Base-by-base conservation (phyloP, 1,139 yeast genomes). In the Nakaseomyces nivariensis region DNA sequence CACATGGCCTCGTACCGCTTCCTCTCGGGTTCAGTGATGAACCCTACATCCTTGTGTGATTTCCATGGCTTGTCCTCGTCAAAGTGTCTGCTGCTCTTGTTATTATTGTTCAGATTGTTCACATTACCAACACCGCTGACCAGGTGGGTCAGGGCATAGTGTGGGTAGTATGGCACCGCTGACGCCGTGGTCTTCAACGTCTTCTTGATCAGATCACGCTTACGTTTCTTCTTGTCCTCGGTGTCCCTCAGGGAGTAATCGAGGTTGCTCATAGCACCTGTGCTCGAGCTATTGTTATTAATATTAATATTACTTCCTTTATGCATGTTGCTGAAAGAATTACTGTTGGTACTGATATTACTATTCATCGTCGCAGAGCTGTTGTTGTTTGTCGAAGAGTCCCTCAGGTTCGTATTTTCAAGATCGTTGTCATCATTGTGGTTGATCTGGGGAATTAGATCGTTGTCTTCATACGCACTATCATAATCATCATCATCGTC, bases 51-150 rank as follows among this genome's bases (percentile, higher is more conserved):
- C 41, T 72, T 73, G 63, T 88, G 96, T 60, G 87, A 82, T 60
- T 90, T 92, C 97, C 98, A 92, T 0, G 97, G 97, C 65, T 90
- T 89, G 55, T 86, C 88, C 58, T 86, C 96, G 63, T 92, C 85
- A 65, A 92, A 90, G 25, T 68, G 64, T 43, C 72, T 68, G 22
- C 41, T 46, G 25, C 40, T 56, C 8, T 47, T 36, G 10, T 51
- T 45, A 34, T 17, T 41, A n/a, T 41, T 41, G 25, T 41, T 41
- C 7, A 41, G n/a, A 50, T 45, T 44, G 53, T 50, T 54, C 48
- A 51, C 10, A 55, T 52, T n/a, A 48, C 49, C 36, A 52, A 54
- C 45, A 13, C 49, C 45, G 11, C 46, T 41, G 3, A 41, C 49
- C 34, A 41, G 27, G 29, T 41, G 44, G 4, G 44, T 41, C n/a